These are phyloP conservation scores for Ambrosiella xylebori DNA, from an alignment of 2,329 filamentous ascomycete genomes.

Conservation along the genomic window DNA sequence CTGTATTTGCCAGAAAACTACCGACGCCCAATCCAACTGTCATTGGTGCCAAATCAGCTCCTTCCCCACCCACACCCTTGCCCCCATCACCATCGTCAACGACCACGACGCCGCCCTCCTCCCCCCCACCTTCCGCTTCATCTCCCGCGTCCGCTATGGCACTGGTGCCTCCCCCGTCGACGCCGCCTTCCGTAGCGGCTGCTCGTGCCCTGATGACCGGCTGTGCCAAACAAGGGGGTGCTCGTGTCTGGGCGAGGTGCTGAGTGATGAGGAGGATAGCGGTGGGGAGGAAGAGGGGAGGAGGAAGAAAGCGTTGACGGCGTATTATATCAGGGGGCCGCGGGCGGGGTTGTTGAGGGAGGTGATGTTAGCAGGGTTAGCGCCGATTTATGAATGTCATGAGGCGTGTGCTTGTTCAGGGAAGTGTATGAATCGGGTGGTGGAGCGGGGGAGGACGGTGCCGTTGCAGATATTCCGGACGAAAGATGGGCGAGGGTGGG, in stretches of 20 bases:
- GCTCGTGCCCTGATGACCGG: slow-evolving; percentile 42
- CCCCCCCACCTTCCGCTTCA: slow-evolving; percentile 51
- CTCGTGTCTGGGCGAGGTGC: slow-evolving; percentile 48
- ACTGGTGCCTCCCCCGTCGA: slow-evolving; percentile 42
- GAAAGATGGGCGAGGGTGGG: slow-evolving; percentile 50
- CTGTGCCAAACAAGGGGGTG: slow-evolving; percentile 53
- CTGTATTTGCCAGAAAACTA: slow-evolving; percentile 18
- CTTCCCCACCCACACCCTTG: slow-evolving; percentile 30
- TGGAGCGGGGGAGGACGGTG: slow-evolving; percentile 54
- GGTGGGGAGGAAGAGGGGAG: slow-evolving; percentile 12
- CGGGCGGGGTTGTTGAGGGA: slow-evolving; percentile 36
- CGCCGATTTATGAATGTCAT: slow-evolving; percentile 69
- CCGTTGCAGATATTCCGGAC: slow-evolving; percentile 66
- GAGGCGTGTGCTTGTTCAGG: slow-evolving; percentile 46
- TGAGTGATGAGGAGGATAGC: slow-evolving; percentile 29
- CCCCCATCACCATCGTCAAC: slow-evolving; percentile 49
- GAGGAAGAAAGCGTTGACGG: slow-evolving; percentile 28
- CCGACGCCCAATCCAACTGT: slow-evolving; percentile 28
- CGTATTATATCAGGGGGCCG: slow-evolving; percentile 42
- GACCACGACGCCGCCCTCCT: slow-evolving; percentile 36
- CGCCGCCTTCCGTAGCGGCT: slow-evolving; percentile 49
- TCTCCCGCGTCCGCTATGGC: slow-evolving; percentile 41
- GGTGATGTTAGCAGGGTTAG: slow-evolving; percentile 33
- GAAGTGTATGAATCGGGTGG: slow-evolving; percentile 56
- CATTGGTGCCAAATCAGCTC: slow-evolving; percentile 44